Evolutionary conservation across 73 alveolate genomes (phyloP).

Genomic region (Blepharisma stoltei): DNA sequence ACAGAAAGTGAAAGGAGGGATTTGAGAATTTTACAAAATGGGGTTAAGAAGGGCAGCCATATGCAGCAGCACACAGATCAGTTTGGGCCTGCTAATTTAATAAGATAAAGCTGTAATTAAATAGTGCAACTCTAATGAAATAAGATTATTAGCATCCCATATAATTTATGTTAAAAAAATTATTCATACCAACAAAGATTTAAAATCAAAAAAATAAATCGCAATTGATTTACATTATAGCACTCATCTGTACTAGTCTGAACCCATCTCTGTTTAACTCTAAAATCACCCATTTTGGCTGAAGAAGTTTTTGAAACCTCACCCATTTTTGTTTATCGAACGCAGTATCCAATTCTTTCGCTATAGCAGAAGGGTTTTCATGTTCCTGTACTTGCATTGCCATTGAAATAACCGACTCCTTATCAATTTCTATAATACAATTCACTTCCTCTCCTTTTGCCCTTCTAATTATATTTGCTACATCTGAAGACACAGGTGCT

Average conservation of each 20-base stretch:
- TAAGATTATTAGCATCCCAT: too few relatives aligned
- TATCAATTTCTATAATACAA: background rate
- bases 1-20: background rate
- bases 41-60: background rate
- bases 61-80: too few relatives aligned
- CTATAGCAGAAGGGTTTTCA: background rate
- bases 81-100: too few relatives aligned
- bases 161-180: too few relatives aligned
- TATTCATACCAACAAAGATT: too few relatives aligned
- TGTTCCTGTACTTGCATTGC: background rate
- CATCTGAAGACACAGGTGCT: background rate
- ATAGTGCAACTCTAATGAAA: too few relatives aligned
- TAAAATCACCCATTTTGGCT: too few relatives aligned
- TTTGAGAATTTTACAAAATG: background rate
- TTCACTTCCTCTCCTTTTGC: background rate
- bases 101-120: too few relatives aligned
- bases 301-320: conserved; percentile 15
- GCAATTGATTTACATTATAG: too few relatives aligned
- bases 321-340: conserved; percentile 10
- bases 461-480: background rate
- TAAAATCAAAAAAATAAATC: too few relatives aligned
- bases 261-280: too few relatives aligned
- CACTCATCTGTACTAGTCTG: too few relatives aligned
- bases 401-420: background rate
- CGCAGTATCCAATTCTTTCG: conserved; percentile 7